Percentiles rank a stretch among this genome's conserved stretches.
phyloP scores from a whole-genome alignment of 108 stramenopile species.

The Nitzschia palea region DNA sequence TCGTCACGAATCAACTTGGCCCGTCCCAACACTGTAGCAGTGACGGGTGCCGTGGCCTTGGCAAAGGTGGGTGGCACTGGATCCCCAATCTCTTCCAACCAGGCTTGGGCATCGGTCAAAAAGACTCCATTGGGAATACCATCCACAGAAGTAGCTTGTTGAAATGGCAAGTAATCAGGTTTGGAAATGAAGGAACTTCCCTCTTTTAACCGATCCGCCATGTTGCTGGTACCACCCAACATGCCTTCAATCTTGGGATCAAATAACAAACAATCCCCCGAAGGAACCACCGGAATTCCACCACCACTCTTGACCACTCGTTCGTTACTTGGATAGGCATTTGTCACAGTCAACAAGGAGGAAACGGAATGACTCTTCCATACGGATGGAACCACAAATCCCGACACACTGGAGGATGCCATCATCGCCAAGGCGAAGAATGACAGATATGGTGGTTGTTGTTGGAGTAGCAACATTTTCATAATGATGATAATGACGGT shows the following conservation, averaged over 20 bases:
- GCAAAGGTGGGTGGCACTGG: slow-evolving; percentile 73
- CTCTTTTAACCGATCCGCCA: slow-evolving; percentile 36
- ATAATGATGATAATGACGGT: too few relatives aligned
- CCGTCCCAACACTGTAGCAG: slow-evolving; percentile 72
- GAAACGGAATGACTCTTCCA: not conserved
- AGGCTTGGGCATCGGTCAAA: slow-evolving; percentile 62
- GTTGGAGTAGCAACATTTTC: not conserved
- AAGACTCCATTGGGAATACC: not conserved
- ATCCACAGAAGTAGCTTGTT: slow-evolving; percentile 6
- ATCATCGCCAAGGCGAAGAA: not conserved
- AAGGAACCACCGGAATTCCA: slow-evolving; percentile 41
- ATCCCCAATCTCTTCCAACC: slow-evolving; percentile 78
- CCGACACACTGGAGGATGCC: not conserved
- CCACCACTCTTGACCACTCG: slow-evolving; percentile 38
- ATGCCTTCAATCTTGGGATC: slow-evolving; percentile 67
- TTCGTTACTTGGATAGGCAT: slow-evolving; percentile 6
- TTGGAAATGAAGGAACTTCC: slow-evolving; percentile 9
- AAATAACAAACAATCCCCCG: slow-evolving; percentile 49
- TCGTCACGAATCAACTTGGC: slow-evolving; percentile 60
- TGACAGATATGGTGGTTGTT: not conserved
- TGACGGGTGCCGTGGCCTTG: slow-evolving; percentile 68
- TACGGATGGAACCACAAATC: not conserved
- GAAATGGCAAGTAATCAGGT: not conserved
- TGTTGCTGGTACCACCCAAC: slow-evolving; percentile 48
- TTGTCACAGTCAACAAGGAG: too few relatives aligned